phyloP scores from a whole-genome alignment of 2,329 filamentous ascomycete species.

The Colletotrichum gigasporum region DNA sequence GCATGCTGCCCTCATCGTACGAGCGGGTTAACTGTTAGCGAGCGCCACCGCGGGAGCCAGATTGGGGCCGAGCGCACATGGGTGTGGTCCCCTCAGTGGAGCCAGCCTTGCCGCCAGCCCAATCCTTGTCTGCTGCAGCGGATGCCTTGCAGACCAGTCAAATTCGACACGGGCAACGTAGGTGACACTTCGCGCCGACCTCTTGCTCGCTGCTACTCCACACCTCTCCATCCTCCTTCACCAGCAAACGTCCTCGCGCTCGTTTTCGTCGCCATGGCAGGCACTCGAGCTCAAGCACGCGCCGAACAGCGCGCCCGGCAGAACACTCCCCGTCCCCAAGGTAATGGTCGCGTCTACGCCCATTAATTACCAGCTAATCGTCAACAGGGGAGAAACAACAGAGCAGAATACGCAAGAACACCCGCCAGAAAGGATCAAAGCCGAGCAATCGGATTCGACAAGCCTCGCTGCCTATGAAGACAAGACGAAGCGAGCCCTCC shows the following conservation, averaged over 20 bases:
- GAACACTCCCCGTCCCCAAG: not conserved
- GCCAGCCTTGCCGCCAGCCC: not conserved
- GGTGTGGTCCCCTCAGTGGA: not conserved
- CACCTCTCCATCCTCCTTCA: not conserved
- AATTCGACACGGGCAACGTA: not conserved
- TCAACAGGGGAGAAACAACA: not conserved
- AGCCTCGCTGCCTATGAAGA: not conserved
- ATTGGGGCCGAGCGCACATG: not conserved
- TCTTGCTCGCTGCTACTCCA: not conserved
- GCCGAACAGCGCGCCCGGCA: not conserved
- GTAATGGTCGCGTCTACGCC: not conserved
- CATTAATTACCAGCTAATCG: not conserved
- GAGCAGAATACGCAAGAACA: constrained; percentile 1
- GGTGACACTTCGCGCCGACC: not conserved
- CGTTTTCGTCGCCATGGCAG: not conserved
- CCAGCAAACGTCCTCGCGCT: not conserved
- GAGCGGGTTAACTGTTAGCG: not conserved
- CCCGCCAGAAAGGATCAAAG: not conserved
- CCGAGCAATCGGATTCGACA: not conserved
- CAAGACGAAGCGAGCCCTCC: not conserved
- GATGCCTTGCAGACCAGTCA: not conserved
- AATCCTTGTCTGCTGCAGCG: not conserved
- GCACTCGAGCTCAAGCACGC: constrained; percentile 1
- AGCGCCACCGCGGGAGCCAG: not conserved
- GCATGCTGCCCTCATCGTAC: not conserved